These are phyloP conservation scores for Mucor mucedo DNA, from an alignment of 371 early-diverging fungal species.

Conservation along the genomic window DNA sequence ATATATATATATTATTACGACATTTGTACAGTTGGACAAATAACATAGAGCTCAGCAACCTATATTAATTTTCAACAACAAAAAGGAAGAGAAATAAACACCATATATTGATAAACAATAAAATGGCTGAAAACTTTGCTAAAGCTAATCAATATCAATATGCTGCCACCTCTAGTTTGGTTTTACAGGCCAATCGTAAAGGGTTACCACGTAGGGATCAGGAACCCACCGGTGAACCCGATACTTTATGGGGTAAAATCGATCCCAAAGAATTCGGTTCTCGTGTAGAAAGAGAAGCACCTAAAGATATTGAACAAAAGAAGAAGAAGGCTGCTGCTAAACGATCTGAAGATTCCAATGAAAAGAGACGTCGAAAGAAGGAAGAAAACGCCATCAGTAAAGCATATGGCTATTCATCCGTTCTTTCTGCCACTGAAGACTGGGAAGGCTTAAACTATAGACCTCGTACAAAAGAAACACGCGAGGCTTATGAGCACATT, in stretches of 20 bases:
- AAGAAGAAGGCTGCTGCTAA: conserved; percentile 63
- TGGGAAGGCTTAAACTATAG: conserved; percentile 87
- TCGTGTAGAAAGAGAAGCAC: conserved; percentile 72
- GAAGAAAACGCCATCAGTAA: conserved; percentile 66
- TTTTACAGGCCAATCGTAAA: conserved; percentile 88
- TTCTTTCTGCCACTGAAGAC: conserved; percentile 91
- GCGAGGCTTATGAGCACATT: conserved; percentile 88
- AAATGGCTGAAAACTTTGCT: conserved; percentile 81
- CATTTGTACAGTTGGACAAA: neutral
- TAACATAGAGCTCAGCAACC: neutral
- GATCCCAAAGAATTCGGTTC: conserved; percentile 88
- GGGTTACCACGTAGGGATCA: conserved; percentile 84
- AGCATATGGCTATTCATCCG: conserved; percentile 80
- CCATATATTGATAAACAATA: neutral
- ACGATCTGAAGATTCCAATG: conserved; percentile 51
- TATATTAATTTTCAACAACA: neutral
- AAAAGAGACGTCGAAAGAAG: conserved; percentile 60
- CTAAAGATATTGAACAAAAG: conserved; percentile 70
- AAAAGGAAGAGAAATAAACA: neutral
- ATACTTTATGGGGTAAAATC: conserved; percentile 87
- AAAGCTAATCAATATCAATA: conserved; percentile 86
- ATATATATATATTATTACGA: neutral
- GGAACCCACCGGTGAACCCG: conserved; percentile 96
- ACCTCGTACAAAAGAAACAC: conserved; percentile 94
- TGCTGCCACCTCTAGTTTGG: conserved; percentile 93